phyloP scores from a whole-genome alignment of 2,329 filamentous ascomycete genomes.

The Colletotrichum sp. region DNA sequence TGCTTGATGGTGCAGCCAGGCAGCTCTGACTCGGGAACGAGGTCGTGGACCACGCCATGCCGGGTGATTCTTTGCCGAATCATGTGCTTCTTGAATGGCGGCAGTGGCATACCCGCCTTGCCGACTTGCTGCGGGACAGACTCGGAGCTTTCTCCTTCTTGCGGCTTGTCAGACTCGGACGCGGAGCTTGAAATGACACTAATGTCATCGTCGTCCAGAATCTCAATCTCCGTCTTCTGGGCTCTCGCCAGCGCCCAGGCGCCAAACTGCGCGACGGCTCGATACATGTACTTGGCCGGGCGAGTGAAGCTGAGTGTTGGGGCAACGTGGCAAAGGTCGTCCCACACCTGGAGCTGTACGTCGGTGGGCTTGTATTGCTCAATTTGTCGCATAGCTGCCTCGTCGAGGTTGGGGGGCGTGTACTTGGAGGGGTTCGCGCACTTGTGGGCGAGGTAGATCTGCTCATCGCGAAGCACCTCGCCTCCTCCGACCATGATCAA shows the following conservation, averaged over 20 bases:
- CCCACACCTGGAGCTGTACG: slow-evolving; percentile 95
- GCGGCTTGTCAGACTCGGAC: slow-evolving; percentile 39
- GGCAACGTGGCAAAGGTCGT: slow-evolving; percentile 90
- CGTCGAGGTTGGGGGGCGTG: slow-evolving; percentile 70
- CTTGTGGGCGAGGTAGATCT: slow-evolving; percentile 95
- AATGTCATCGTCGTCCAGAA: slow-evolving; percentile 78
- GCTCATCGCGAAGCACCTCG: slow-evolving; percentile 90
- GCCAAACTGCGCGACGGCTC: slow-evolving; percentile 89
- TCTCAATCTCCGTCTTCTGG: slow-evolving; percentile 81
- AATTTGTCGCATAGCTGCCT: slow-evolving; percentile 64
- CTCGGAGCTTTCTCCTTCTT: slow-evolving; percentile 26
- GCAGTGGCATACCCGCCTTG: slow-evolving; percentile 85
- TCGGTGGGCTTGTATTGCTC: slow-evolving; percentile 80
- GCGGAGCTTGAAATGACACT: slow-evolving; percentile 73
- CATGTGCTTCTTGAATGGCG: slow-evolving; percentile 84
- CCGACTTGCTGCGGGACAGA: slow-evolving; percentile 60
- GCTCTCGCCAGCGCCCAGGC: slow-evolving; percentile 88
- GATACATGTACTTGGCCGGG: slow-evolving; percentile 97
- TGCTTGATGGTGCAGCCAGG: slow-evolving; percentile 67
- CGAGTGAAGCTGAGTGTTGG: slow-evolving; percentile 94
- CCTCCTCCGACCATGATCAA: slow-evolving; percentile 87
- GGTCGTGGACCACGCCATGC: slow-evolving; percentile 74
- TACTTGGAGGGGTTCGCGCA: slow-evolving; percentile 84
- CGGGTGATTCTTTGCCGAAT: slow-evolving; percentile 86
- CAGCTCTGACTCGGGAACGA: slow-evolving; percentile 70